phyloP scores from a whole-genome alignment of 306 rosid genomes.

The Adenanthera pavonina region DNA sequence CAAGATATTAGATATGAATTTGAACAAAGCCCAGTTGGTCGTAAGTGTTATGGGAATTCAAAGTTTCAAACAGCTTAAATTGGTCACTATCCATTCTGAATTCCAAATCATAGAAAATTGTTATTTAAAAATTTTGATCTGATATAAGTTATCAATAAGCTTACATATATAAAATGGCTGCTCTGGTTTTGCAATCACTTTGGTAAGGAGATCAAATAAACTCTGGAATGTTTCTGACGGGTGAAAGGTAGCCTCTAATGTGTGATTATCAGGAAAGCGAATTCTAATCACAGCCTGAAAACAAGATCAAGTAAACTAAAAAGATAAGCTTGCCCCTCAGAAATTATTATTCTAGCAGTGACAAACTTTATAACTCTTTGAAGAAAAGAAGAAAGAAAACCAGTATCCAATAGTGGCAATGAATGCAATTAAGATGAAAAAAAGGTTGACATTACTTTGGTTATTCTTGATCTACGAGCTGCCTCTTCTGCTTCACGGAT shows the following conservation, averaged over 20 bases:
- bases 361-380: neutral
- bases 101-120: neutral
- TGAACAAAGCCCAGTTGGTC: neutral
- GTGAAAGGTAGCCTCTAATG: conserved; percentile 85
- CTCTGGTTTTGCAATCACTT: conserved; percentile 79
- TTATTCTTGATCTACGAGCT: conserved; percentile 76
- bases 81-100: conserved; percentile 1
- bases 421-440: neutral
- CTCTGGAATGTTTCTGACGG: conserved; percentile 82
- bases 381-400: neutral
- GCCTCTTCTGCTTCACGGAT: conserved; percentile 87
- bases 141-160: conserved; percentile 39
- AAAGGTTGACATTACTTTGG: conserved; percentile 56
- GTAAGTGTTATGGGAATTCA: neutral
- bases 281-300: conserved; percentile 85
- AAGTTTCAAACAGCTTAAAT: neutral
- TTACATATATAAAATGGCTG: conserved; percentile 81
- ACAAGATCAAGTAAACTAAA: conserved; percentile 33
- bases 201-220: conserved; percentile 71
- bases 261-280: conserved; percentile 90
- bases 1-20: conserved; percentile 14
- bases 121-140: conserved; percentile 2
- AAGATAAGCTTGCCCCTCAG: neutral
- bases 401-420: neutral
- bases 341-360: neutral